Evolutionary conservation across 257 asterid species (phyloP), one percentile per base, ranked within the genome.

Genomic region (Solanum tacnaense): DNA sequence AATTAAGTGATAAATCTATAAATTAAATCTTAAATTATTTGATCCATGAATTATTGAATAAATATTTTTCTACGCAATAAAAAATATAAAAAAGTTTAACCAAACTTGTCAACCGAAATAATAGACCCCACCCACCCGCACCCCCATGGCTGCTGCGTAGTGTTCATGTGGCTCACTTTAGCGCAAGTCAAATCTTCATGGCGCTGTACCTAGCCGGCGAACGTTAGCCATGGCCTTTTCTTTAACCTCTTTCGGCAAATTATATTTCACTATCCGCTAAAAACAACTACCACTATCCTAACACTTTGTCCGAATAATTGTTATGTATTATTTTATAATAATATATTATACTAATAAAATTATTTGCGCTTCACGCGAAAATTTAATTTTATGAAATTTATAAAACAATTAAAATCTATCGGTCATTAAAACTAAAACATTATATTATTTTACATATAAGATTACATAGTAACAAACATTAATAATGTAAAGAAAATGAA

Each of bases 251-350:
- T 79, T 27, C 25, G 38, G 38, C 35, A 41, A 41, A 78, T 34
- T 10, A 35, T 78, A 39, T 12, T 56, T 76, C 58, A 13, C 84
- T 7, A 39, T 39, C 23, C 8, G 60, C 35, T 71, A 41, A 44
- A 34, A 18, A 12, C 49, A 76, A 25, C 86, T 86, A 88, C 92
- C 89, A 91, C 86, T 90, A 89, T 91, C 90, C 90, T 6, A 56
- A 56, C 58, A 46, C 65, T 56, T 7, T 18, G 11, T 18, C 7
- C 1, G 10, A 18, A 56, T 56, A 20, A 18, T 56, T 20, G 9
- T 2, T 13, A 2, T 49, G 7, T 6, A 18, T 18, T 18, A 18
- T 18, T 21, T 60, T 8, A 21, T 58, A 58, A 21, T 60, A 60
- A 60, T 8, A 21, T 4, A 60, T 21, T 7, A 21, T 21, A 21